Evolutionary conservation across 2,329 filamentous ascomycete species (phyloP).

Genomic region (Bisporella sp.): DNA sequence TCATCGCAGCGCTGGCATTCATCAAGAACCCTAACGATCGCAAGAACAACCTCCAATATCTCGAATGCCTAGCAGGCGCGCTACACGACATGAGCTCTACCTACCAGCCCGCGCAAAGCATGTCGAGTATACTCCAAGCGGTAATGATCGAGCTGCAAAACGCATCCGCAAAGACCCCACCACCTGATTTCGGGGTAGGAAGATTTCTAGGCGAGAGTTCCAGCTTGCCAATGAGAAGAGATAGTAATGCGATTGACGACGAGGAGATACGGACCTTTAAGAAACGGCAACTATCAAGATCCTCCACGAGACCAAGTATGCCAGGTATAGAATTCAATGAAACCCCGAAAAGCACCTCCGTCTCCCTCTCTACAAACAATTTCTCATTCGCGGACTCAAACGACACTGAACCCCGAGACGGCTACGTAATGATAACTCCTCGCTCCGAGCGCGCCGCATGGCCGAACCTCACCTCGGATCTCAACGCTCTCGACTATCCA

Average conservation of each 20-base stretch:
- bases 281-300: conserved; percentile 12
- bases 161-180: conserved; percentile 7
- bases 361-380: background rate
- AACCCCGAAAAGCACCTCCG: background rate
- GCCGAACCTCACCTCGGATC: conserved; percentile 8
- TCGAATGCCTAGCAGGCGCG: conserved; percentile 44
- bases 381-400: background rate
- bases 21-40: conserved; percentile 31
- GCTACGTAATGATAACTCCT: conserved; percentile 12
- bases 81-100: conserved; percentile 45
- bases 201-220: background rate
- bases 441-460: conserved; percentile 8
- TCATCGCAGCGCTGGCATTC: conserved; percentile 41
- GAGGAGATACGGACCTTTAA: conserved; percentile 8
- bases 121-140: conserved; percentile 45
- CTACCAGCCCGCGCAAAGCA: conserved; percentile 46
- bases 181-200: conserved; percentile 2
- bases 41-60: conserved; percentile 38
- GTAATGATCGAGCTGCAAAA: conserved; percentile 41
- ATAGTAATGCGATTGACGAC: conserved; percentile 3
- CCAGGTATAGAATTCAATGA: background rate
- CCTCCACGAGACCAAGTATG: background rate
- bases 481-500: conserved; percentile 13
- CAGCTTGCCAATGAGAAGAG: conserved; percentile 21
- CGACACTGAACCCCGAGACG: conserved; percentile 1